phyloP scores from a whole-genome alignment of 108 stramenopile species.

The Pseudonitzschia pungens region DNA sequence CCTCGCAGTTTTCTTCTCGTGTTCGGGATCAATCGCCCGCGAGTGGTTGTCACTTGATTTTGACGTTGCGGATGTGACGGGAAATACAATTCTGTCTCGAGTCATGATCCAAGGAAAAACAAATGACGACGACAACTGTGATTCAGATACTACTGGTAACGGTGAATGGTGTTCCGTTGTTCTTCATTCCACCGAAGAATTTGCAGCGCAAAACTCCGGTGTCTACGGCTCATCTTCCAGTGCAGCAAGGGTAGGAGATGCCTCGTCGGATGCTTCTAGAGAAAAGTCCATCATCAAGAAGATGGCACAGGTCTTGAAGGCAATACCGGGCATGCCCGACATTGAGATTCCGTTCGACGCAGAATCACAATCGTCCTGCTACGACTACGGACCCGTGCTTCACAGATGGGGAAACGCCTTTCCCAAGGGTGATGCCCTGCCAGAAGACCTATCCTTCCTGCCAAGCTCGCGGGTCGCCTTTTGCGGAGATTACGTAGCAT shows the following conservation, averaged over 20 bases:
- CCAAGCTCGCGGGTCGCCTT: conserved; percentile 4
- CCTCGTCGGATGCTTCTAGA: background rate
- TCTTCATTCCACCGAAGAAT: conserved; percentile 13
- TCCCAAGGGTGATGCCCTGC: conserved; percentile 1
- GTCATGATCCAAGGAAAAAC: conserved; percentile 2
- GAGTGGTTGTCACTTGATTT: conserved; percentile 3
- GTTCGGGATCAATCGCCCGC: background rate
- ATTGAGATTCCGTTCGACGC: background rate
- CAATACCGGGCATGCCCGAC: conserved; percentile 2
- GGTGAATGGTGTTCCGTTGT: conserved; percentile 15
- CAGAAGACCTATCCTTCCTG: conserved; percentile 1
- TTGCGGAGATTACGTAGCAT: conserved; percentile 6
- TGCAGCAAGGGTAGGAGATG: conserved; percentile 1
- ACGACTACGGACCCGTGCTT: conserved; percentile 2
- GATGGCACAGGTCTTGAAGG: background rate
- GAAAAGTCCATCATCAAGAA: background rate
- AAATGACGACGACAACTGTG: background rate
- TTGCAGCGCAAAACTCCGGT: conserved; percentile 6
- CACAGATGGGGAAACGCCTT: conserved; percentile 16
- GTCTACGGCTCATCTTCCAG: conserved; percentile 8
- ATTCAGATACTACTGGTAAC: background rate
- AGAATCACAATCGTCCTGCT: background rate
- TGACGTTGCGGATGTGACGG: background rate
- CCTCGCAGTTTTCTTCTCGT: conserved; percentile 6
- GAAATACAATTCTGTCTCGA: conserved; percentile 6